Evolutionary conservation across 129 eudicot genomes (phyloP).

Genomic region (Silybum marianum): DNA sequence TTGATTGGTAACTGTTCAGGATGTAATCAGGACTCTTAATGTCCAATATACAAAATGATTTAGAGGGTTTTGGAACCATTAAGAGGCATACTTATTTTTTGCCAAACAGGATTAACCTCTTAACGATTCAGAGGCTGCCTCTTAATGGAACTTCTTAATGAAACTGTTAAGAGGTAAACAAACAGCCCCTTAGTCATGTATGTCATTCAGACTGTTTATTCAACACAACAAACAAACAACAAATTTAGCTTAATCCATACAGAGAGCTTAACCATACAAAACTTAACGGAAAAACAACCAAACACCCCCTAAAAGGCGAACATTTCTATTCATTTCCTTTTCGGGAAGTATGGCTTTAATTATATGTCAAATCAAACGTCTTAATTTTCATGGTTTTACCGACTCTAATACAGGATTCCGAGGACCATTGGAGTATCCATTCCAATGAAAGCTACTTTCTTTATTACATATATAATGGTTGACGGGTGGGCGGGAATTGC

Average conservation of each 20-base stretch:
- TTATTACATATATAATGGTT: slow-evolving; percentile 91
- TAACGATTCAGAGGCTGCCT: too few relatives aligned
- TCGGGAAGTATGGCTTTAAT: not conserved
- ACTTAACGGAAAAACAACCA: not conserved
- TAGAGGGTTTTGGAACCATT: too few relatives aligned
- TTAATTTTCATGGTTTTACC: not conserved
- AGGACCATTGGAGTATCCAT: slow-evolving; percentile 94
- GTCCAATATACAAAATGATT: too few relatives aligned
- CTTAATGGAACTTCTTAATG: too few relatives aligned
- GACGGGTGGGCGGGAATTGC: slow-evolving; percentile 99
- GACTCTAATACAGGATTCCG: slow-evolving; percentile 71
- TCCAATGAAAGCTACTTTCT: slow-evolving; percentile 97
- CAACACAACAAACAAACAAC: not conserved
- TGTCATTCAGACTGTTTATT: not conserved
- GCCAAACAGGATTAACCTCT: too few relatives aligned
- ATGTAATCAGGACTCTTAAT: too few relatives aligned
- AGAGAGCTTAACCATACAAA: not conserved
- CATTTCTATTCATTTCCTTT: not conserved
- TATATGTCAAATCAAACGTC: not conserved
- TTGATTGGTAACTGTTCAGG: too few relatives aligned
- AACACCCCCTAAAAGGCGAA: not conserved
- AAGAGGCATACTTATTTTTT: too few relatives aligned
- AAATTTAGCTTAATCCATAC: not conserved
- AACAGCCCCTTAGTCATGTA: not conserved
- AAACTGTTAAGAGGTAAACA: too few relatives aligned